Conservation (phyloP, 805 yeast genomes). For the Jamesozyma hellenica region DNA sequence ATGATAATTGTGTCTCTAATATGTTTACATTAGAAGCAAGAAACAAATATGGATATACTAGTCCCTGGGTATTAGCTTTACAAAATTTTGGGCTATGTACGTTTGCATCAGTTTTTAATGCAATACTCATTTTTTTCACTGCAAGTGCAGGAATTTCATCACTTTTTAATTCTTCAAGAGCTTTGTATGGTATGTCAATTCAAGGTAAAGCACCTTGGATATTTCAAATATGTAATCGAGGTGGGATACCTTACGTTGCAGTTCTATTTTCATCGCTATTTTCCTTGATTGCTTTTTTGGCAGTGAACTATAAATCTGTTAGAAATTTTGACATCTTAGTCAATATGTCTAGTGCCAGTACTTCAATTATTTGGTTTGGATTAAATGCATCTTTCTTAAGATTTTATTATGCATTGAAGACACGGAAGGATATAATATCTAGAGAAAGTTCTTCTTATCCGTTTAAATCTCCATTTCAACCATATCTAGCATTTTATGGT, state of each 20-base stretch:
- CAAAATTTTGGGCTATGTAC: constrained; percentile 43
- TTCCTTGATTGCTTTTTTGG: constrained; percentile 50
- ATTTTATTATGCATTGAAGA: constrained; percentile 51
- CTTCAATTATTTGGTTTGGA: constrained; percentile 70
- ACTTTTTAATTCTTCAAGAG: constrained; percentile 51
- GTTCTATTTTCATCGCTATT: constrained; percentile 55
- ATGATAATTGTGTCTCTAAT: constrained; percentile 61
- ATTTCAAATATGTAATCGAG: constrained; percentile 47
- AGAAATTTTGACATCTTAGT: constrained; percentile 57
- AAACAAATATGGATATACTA: constrained; percentile 35
- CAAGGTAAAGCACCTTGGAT: constrained; percentile 53
- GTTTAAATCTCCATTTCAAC: constrained; percentile 60
- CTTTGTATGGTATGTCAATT: constrained; percentile 43
- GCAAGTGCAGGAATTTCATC: constrained; percentile 49
- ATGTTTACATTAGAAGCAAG: constrained; percentile 40
- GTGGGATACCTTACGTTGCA: constrained; percentile 66
- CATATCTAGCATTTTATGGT: constrained; percentile 57
- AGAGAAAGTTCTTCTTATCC: constrained; percentile 59
- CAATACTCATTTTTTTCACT: constrained; percentile 43
- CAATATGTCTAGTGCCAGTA: constrained; percentile 62
- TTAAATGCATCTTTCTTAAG: constrained; percentile 56
- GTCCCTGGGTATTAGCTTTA: constrained; percentile 50
- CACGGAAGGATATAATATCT: constrained; percentile 53
- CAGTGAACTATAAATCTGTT: constrained; percentile 49
- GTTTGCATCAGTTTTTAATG: constrained; percentile 43